Conservation (phyloP, 78 protist species). For the Polysphondylium violaceum region DNA sequence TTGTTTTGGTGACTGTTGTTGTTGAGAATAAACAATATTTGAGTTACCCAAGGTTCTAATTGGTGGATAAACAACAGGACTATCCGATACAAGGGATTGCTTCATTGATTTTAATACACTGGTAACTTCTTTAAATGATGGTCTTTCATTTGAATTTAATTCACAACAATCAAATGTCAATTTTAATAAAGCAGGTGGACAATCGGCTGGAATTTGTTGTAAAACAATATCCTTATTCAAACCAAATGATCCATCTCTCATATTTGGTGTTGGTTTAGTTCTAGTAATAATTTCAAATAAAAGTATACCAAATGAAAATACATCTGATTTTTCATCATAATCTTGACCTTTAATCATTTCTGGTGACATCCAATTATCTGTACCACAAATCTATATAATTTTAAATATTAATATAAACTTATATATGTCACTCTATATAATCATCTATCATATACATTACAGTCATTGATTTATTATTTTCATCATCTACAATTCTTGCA, state of each 20-base stretch:
- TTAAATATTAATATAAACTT: no score
- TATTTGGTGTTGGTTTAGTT: constrained; percentile 65
- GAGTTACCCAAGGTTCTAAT: constrained; percentile 3
- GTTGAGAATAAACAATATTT: background rate
- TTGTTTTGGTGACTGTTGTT: background rate
- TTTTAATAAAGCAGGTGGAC: constrained; percentile 38
- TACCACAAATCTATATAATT: constrained; percentile 47
- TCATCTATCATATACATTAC: background rate
- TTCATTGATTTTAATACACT: constrained; percentile 17
- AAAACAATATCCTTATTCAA: constrained; percentile 16
- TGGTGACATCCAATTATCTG: constrained; percentile 81
- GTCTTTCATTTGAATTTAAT: constrained; percentile 44
- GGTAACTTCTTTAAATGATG: constrained; percentile 46
- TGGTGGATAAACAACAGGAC: constrained; percentile 23
- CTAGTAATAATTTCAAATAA: constrained; percentile 60
- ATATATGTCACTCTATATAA: no score
- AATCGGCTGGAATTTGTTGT: constrained; percentile 50
- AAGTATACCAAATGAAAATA: constrained; percentile 73
- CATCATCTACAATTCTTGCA: constrained; percentile 79
- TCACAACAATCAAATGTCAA: constrained; percentile 41
- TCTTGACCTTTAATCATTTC: constrained; percentile 71
- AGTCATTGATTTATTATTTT: constrained; percentile 69
- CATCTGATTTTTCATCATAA: constrained; percentile 72
- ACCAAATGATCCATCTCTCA: constrained; percentile 54
- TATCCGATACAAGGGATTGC: background rate